A percentile compares a stretch with the other conserved stretches of the same genome.
Conservation (phyloP, 768 basidiomycete genomes). For the Suillus lakei region DNA sequence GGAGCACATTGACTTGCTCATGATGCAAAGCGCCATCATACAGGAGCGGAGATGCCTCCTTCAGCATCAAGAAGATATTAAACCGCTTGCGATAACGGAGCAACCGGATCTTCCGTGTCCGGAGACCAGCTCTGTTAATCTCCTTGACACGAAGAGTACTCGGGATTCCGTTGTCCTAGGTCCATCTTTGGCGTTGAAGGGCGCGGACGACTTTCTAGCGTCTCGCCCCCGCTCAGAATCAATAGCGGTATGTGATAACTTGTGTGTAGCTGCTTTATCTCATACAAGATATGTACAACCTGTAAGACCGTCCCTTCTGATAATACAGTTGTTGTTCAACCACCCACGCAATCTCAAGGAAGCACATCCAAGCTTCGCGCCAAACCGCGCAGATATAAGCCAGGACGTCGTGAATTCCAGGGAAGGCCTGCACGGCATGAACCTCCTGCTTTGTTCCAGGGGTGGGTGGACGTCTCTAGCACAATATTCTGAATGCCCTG, state of each 20-base stretch:
- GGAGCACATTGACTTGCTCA: slow-evolving; percentile 1
- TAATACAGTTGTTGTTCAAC: not conserved
- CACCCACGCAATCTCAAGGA: not conserved
- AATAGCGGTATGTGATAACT: not conserved
- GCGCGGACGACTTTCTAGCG: not conserved
- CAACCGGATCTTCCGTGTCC: not conserved
- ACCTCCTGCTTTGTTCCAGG: not conserved
- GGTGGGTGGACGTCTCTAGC: not conserved
- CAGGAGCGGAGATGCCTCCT: not conserved
- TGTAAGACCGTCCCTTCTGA: not conserved
- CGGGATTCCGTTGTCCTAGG: not conserved
- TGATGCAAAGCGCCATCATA: not conserved
- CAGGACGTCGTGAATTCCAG: not conserved
- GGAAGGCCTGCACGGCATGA: not conserved
- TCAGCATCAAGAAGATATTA: not conserved
- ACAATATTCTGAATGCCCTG: not conserved
- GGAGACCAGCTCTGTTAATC: not conserved
- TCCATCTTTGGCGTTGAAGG: not conserved
- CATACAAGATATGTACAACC: not conserved
- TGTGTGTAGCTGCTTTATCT: not conserved
- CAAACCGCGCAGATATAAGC: not conserved
- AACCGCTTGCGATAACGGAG: not conserved
- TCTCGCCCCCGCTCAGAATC: not conserved
- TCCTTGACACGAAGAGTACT: not conserved
- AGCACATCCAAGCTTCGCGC: not conserved